Conservation (phyloP, 495 filamentous ascomycete genomes). For the Geopyxis carbonaria region DNA sequence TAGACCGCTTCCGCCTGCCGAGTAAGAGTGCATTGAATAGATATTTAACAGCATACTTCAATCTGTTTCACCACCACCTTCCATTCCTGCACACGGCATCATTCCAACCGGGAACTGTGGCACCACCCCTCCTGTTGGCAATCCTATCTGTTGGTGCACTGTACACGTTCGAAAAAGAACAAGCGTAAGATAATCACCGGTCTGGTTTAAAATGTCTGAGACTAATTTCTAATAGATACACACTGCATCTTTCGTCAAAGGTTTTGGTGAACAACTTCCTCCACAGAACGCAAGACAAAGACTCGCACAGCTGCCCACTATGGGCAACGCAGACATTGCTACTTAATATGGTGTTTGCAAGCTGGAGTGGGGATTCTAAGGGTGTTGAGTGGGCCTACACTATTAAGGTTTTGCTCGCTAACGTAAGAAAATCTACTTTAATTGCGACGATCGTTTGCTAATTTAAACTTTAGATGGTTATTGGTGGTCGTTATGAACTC, state of each 20-base stretch:
- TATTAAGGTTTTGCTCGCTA: constrained; percentile 90
- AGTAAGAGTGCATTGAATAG: constrained; percentile 60
- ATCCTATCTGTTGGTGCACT: constrained; percentile 90
- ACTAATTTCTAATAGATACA: constrained; percentile 33
- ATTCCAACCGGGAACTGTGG: constrained; percentile 60
- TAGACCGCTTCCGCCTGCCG: constrained; percentile 78
- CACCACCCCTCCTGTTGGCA: constrained; percentile 69
- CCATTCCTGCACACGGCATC: constrained; percentile 91
- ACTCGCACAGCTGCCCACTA: constrained; percentile 90
- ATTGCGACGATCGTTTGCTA: constrained; percentile 6
- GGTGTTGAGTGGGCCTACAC: constrained; percentile 97
- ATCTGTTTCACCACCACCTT: constrained; percentile 88
- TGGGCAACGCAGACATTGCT: constrained; percentile 96
- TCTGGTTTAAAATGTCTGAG: constrained; percentile 1
- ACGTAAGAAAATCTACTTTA: constrained; percentile 32
- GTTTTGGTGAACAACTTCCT: constrained; percentile 90
- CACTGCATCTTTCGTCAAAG: constrained; percentile 95
- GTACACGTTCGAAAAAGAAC: constrained; percentile 92
- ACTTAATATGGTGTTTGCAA: constrained; percentile 97
- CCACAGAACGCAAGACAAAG: constrained; percentile 95
- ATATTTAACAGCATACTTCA: constrained; percentile 90
- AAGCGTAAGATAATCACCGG: constrained; percentile 38
- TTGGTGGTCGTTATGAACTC: constrained; percentile 88
- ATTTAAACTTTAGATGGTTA: constrained; percentile 52
- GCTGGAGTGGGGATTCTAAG: constrained; percentile 97